These are phyloP conservation scores for Magnolia officinalis DNA, from an alignment of 164 flowering plant genomes.

Conservation along the genomic window DNA sequence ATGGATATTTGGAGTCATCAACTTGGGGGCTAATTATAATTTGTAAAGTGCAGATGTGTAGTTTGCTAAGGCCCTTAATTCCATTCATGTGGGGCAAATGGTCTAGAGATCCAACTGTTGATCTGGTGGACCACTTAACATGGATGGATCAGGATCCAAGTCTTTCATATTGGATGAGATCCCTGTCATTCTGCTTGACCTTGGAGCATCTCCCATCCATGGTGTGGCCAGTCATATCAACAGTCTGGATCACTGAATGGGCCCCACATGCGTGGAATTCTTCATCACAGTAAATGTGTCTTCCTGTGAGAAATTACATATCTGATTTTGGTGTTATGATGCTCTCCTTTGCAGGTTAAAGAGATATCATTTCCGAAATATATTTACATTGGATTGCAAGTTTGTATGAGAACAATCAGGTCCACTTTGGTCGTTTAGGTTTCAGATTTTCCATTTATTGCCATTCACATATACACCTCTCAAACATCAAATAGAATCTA, in stretches of 20 bases:
- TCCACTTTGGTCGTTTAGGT: background rate
- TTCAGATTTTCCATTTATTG: background rate
- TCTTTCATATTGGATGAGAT: background rate
- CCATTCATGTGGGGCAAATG: too few species aligned
- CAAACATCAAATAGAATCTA: conserved; percentile 1
- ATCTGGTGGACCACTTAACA: too few species aligned
- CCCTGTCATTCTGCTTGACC: background rate
- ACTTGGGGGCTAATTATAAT: too few species aligned
- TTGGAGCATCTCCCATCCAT: background rate
- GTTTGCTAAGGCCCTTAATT: too few species aligned
- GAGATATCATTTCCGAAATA: background rate
- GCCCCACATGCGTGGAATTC: background rate
- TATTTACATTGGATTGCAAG: background rate
- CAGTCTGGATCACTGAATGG: background rate
- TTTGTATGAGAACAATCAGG: conserved; percentile 4
- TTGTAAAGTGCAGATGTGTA: too few species aligned
- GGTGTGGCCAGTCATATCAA: background rate
- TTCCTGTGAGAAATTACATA: background rate
- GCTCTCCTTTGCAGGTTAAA: conserved; percentile 7
- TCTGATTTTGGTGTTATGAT: background rate
- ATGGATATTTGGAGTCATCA: background rate
- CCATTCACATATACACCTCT: background rate
- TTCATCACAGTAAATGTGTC: background rate
- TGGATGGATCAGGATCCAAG: background rate
- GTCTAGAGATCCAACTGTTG: too few species aligned